These are phyloP conservation scores for Orychophragmus violaceus DNA, from an alignment of 345 rosid species.

Conservation along the genomic window DNA sequence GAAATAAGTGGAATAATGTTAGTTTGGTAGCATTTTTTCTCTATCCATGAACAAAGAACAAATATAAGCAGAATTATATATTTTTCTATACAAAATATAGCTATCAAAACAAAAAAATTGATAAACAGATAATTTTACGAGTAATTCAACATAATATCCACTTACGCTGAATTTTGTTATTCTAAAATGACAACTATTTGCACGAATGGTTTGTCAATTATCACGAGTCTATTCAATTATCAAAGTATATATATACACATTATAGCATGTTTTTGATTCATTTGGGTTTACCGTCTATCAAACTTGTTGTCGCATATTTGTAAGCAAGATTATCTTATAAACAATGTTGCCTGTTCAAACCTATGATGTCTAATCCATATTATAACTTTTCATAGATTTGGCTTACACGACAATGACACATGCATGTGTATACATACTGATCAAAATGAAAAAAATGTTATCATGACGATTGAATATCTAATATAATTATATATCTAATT, in stretches of 20 bases:
- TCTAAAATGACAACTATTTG: no score
- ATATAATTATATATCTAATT: background rate
- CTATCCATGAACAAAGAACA: no score
- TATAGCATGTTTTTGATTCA: background rate
- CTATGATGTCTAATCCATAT: background rate
- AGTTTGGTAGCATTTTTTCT: no score
- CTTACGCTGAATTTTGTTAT: no score
- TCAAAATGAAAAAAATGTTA: background rate
- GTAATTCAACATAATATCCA: no score
- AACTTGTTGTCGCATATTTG: constrained; percentile 17
- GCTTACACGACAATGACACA: background rate
- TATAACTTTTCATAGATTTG: background rate
- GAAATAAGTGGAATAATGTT: no score
- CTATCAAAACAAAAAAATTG: no score
- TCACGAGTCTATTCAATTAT: background rate
- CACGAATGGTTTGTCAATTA: no score
- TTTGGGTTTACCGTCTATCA: background rate
- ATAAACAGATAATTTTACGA: no score
- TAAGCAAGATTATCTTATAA: constrained; percentile 12
- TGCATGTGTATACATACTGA: background rate
- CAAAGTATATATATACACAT: background rate
- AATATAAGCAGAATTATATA: no score
- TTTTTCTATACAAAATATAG: no score
- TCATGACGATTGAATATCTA: background rate
- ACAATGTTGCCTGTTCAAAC: background rate